Evolutionary conservation across 2,329 filamentous ascomycete species (phyloP).

Genomic region (Simplicillium aogashimaense): DNA sequence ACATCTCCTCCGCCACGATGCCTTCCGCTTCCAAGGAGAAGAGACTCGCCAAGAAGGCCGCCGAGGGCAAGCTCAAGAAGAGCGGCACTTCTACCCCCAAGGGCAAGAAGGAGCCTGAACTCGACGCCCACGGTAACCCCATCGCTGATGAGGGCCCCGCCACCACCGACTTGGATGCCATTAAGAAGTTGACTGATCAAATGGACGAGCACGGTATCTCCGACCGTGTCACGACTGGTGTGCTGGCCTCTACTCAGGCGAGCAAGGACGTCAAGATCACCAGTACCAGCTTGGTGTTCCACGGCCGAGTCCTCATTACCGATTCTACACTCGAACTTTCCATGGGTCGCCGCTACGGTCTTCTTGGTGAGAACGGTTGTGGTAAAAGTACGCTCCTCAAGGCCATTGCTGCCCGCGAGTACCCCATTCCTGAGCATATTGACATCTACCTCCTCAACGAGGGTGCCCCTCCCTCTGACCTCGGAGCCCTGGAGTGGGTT

Average conservation of each 20-base stretch:
- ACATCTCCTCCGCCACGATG: slow-evolving; percentile 38
- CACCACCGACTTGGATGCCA: slow-evolving; percentile 60
- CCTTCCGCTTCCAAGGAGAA: slow-evolving; percentile 63
- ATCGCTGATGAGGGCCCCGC: slow-evolving; percentile 53
- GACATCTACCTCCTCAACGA: slow-evolving; percentile 98
- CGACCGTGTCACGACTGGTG: slow-evolving; percentile 96
- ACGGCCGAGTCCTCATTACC: slow-evolving; percentile 90
- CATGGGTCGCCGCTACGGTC: slow-evolving; percentile 85
- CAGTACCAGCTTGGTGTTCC: slow-evolving; percentile 88
- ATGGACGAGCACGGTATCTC: slow-evolving; percentile 95
- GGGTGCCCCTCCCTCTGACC: slow-evolving; percentile 79
- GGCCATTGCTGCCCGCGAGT: slow-evolving; percentile 87
- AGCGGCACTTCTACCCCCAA: slow-evolving; percentile 56
- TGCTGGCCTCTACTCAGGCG: slow-evolving; percentile 72
- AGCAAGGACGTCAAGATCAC: slow-evolving; percentile 97
- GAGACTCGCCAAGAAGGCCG: slow-evolving; percentile 61
- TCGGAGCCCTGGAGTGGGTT: slow-evolving; percentile 95
- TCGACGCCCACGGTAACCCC: slow-evolving; percentile 53
- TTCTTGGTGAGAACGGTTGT: slow-evolving; percentile 97
- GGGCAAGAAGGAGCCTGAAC: slow-evolving; percentile 55
- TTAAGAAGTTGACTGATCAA: slow-evolving; percentile 82
- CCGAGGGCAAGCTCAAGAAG: slow-evolving; percentile 65
- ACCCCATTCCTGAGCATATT: slow-evolving; percentile 88
- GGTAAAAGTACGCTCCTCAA: slow-evolving; percentile 98
- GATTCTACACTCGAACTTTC: slow-evolving; percentile 90